These are phyloP conservation scores for Chaetomiaceae sp. DNA, from an alignment of 2,329 filamentous ascomycete species.

Conservation along the genomic window DNA sequence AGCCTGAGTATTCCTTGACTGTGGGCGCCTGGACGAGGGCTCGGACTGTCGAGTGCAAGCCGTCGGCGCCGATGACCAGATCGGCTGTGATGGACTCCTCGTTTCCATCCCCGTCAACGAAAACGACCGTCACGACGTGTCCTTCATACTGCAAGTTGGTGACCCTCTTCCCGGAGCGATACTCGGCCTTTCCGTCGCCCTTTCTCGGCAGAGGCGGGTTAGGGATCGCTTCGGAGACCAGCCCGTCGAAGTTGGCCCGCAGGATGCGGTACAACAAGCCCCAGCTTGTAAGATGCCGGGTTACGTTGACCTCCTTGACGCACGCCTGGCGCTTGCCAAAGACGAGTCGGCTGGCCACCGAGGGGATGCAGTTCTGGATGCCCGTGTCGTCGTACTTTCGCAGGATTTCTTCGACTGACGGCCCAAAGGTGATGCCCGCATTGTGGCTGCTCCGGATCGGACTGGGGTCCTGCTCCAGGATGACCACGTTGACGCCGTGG, in stretches of 20 bases:
- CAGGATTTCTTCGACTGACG: constrained; percentile 34
- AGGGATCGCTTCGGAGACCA: constrained; percentile 24
- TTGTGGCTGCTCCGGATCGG: constrained; percentile 36
- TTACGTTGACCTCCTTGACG: constrained; percentile 16
- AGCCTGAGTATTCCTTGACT: constrained; percentile 28
- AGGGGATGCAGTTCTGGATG: constrained; percentile 14
- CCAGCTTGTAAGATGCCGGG: constrained; percentile 39
- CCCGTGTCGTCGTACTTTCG: constrained; percentile 32
- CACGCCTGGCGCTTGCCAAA: constrained; percentile 16
- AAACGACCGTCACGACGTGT: constrained; percentile 20
- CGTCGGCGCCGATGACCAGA: constrained; percentile 31
- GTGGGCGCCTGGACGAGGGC: constrained; percentile 22
- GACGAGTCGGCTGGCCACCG: constrained; percentile 15
- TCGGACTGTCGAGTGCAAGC: constrained; percentile 31
- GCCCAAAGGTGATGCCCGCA: constrained; percentile 37
- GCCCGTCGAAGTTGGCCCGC: constrained; percentile 38
- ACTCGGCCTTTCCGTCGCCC: constrained; percentile 24
- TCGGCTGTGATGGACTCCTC: constrained; percentile 34
- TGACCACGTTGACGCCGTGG: constrained; percentile 33
- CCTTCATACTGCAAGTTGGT: constrained; percentile 17
- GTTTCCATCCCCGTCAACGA: constrained; percentile 24
- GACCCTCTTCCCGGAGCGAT: constrained; percentile 25
- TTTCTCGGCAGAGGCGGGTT: constrained; percentile 19
- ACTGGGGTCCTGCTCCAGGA: constrained; percentile 37
- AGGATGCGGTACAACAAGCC: constrained; percentile 37